Conservation (phyloP, 495 filamentous ascomycete species). For the Mytilinidion resinicola region DNA sequence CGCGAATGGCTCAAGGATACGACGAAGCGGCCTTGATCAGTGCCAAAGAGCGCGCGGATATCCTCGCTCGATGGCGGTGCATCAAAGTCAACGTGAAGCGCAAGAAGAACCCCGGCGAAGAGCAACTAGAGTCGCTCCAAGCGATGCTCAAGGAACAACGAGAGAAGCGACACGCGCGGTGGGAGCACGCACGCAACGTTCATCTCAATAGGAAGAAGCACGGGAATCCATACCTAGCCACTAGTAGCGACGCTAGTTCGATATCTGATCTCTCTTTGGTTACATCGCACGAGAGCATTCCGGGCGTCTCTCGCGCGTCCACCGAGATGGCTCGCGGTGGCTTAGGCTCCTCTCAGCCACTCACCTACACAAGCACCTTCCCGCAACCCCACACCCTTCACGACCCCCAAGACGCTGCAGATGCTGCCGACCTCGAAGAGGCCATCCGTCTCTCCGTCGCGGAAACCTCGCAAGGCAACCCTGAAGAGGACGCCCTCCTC, state of each 20-base stretch:
- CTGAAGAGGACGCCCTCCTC: slow-evolving; percentile 59
- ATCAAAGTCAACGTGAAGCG: slow-evolving; percentile 50
- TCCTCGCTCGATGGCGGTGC: slow-evolving; percentile 52
- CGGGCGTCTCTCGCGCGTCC: not conserved
- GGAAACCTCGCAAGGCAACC: slow-evolving; percentile 60
- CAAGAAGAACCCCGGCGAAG: slow-evolving; percentile 47
- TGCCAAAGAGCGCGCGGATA: slow-evolving; percentile 49
- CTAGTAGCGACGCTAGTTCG: slow-evolving; percentile 7
- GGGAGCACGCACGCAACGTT: not conserved
- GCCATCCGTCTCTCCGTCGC: slow-evolving; percentile 63
- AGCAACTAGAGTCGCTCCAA: slow-evolving; percentile 29
- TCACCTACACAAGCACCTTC: not conserved
- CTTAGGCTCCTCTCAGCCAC: not conserved
- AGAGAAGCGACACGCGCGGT: slow-evolving; percentile 29
- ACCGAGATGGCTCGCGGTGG: not conserved
- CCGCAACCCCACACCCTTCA: slow-evolving; percentile 2
- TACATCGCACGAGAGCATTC: not conserved
- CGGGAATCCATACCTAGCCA: not conserved
- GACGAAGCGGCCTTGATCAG: slow-evolving; percentile 50
- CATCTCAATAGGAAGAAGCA: too few relatives aligned
- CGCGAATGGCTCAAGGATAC: slow-evolving; percentile 65
- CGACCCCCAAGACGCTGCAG: slow-evolving; percentile 21
- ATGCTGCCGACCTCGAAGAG: slow-evolving; percentile 55
- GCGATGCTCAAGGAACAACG: slow-evolving; percentile 31
- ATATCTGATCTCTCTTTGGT: slow-evolving; percentile 9